Evolutionary conservation across 345 rosid species (phyloP), one percentile per base, ranked within the genome.

Genomic region (Microcos paniculata): DNA sequence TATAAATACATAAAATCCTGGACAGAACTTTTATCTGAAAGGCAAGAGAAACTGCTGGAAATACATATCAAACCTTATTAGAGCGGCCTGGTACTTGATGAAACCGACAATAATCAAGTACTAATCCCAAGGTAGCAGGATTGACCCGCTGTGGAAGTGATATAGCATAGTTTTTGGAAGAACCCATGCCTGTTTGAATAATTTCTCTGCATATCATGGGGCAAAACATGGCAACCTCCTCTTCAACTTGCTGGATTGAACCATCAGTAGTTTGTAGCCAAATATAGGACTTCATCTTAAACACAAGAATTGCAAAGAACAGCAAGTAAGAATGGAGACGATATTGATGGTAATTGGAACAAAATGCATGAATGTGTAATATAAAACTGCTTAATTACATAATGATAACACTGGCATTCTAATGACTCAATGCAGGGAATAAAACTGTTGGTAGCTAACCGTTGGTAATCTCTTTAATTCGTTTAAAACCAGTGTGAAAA

Each of bases 161-260:
- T 77, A 88, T 88, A 78, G 92, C 87, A 83, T 88, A 82, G 75
- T 84, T 85, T 72, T 90, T 88, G 46, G 94, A 88, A 58, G 90
- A 85, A 8, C 94, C 92, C 87, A 83, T 84, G 76, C 90, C 88
- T 8, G 70, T 85, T 74, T 83, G 89, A 79, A 84, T 65, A 69
- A 88, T 81, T 83, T 90, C 90, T 62, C 74, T 84, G 69, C 92
- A 85, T 78, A 90, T 90, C 86, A 88, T 78, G 57, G 94, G 92
- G 80, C 92, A 88, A 79, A 87, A 90, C 90, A 87, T 90, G 76
- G 94, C 94, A 75, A 88, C 94, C 82, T 88, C 94, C 78, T 90
- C 86, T 79, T 90, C 94, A 21, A 90, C 90, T 88, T 88, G 94
- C 67, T 90, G 94, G 79, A 87, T 85, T 59, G 90, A 88, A 46